Evolutionary conservation across 1,284 basidiomycete species (phyloP), one percentile per base, ranked within the genome.

Genomic region (Malassezia dermatis): DNA sequence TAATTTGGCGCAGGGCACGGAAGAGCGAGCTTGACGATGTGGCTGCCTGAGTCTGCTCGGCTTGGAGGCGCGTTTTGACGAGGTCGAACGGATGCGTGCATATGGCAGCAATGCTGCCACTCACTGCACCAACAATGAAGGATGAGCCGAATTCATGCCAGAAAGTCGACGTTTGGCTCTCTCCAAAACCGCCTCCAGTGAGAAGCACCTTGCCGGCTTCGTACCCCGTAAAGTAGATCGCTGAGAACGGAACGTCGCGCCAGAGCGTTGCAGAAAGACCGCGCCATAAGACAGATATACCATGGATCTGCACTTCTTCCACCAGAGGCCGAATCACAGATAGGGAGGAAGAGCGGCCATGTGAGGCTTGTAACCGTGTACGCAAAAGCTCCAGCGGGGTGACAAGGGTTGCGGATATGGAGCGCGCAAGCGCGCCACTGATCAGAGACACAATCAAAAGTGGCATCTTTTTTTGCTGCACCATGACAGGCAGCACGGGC

Each of bases 191-290:
- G 13, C 71, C 65, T 6, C 76, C 73, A 0, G 71, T 72, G 15
- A 69, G 59, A 27, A 60, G 53, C 12, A 64, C 48, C 55, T 76
- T 76, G 41, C 74, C 64, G 17, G 59, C 67, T 58, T 78, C 77
- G 59, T 78, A 78, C 0, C 73, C 75, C 1, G 75, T 71, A 86
- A 89, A 93, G 67, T 94, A 94, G 42, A 91, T 79, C 0, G 89
- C 93, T 35, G 87, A 90, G 74, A 98, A 98, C 0, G 93, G 93
- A 1, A 98, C 93, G 66, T 98, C 93, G 53, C 93, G 82, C 89
- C 89, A 96, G 8, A 98, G 79, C 5, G 90, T 95, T 3, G 91
- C 83, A 0, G 86, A 85, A 4, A 98, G 79, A 0, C 93, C 93
- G 51, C 89, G 80, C 87, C 89, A 98, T 21, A 96, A 80, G 44